Evolutionary conservation across 1,139 yeast genomes (phyloP).

Genomic region (Sugiyamaella novakii): DNA sequence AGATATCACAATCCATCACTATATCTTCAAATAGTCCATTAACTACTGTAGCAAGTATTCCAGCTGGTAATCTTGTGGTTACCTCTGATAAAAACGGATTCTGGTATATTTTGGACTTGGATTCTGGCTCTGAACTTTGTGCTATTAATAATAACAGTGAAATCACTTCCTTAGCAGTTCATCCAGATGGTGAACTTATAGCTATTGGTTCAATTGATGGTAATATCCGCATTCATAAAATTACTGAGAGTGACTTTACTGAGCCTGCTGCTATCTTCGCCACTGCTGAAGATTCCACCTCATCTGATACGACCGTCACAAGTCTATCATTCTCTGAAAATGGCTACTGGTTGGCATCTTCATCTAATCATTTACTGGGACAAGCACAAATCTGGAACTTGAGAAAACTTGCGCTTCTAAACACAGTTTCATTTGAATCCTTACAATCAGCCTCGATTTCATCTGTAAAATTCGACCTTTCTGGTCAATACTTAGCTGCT

Average conservation of each 20-base stretch:
- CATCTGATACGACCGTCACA: slow-evolving; percentile 34
- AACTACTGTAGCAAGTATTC: slow-evolving; percentile 44
- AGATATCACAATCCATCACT: slow-evolving; percentile 8
- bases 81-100: slow-evolving; percentile 40
- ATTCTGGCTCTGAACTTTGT: slow-evolving; percentile 19
- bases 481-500: slow-evolving; percentile 38
- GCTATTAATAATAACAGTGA: slow-evolving; percentile 20
- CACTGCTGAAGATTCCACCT: slow-evolving; percentile 22
- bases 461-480: slow-evolving; percentile 50
- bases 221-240: slow-evolving; percentile 48
- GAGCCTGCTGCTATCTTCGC: slow-evolving; percentile 46
- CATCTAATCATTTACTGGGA: slow-evolving; percentile 35
- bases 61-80: slow-evolving; percentile 42
- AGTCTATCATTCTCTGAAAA: slow-evolving; percentile 60
- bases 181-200: slow-evolving; percentile 66
- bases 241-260: slow-evolving; percentile 43
- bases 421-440: slow-evolving; percentile 32
- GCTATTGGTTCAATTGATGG: slow-evolving; percentile 52
- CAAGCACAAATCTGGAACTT: slow-evolving; percentile 34
- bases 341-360: slow-evolving; percentile 63
- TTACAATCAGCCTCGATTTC: slow-evolving; percentile 19
- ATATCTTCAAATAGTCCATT: slow-evolving; percentile 27
- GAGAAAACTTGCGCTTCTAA: slow-evolving; percentile 29
- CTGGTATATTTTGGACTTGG: slow-evolving; percentile 43
- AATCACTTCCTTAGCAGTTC: slow-evolving; percentile 46